Evolutionary conservation across 1,139 yeast species (phyloP).

Genomic region (Taphrina deformans): DNA sequence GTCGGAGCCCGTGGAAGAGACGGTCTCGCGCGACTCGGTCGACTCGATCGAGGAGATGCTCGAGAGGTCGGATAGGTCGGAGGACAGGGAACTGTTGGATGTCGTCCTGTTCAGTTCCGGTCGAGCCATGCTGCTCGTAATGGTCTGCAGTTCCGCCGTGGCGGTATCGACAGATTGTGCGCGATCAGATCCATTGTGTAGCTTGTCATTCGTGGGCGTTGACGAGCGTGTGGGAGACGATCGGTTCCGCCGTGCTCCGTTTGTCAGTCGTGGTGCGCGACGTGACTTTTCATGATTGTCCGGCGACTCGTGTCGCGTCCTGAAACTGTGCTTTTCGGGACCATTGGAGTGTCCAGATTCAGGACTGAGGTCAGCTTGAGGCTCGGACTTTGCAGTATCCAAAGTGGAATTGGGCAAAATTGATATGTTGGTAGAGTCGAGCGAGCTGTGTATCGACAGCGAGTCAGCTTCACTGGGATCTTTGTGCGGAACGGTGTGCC

Average conservation of each 20-base stretch:
- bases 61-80: conserved; percentile 19
- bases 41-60: conserved; percentile 5
- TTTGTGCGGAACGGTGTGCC: neutral
- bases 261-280: too few relatives aligned
- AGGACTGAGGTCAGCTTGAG: neutral
- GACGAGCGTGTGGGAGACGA: neutral
- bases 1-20: conserved; percentile 8
- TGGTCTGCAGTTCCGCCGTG: neutral
- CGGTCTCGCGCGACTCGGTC: neutral
- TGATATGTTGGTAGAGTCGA: neutral
- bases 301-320: too few relatives aligned
- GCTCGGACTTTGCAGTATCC: neutral
- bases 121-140: neutral
- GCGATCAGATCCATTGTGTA: neutral
- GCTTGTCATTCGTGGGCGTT: neutral
- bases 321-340: too few relatives aligned
- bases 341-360: neutral
- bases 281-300: too few relatives aligned
- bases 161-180: neutral
- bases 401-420: neutral
- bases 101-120: neutral
- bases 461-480: conserved; percentile 10
- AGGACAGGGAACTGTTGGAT: neutral
- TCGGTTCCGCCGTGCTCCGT: neutral
- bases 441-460: neutral